Evolutionary conservation across 257 asterid species (phyloP), one percentile per base, ranked within the genome.

Genomic region (Solanum virginianum): DNA sequence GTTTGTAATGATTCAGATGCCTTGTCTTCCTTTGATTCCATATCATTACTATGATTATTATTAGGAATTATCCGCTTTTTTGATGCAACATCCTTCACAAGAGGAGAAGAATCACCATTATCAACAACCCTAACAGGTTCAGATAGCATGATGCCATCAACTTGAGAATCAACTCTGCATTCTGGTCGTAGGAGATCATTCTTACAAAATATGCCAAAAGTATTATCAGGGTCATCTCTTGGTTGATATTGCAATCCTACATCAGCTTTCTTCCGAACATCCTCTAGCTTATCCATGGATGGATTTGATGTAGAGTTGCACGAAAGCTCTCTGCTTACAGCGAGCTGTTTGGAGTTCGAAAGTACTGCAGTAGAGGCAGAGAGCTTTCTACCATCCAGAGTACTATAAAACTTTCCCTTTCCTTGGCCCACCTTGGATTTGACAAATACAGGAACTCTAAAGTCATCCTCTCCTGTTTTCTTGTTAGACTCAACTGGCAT

Each of bases 381-480:
- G 36, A 82, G 69, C 72, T 87, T 90, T 74, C 87, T 89, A 18
- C 24, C 69, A 72, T 82, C 84, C 22, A 66, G 16, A 14, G 53
- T 80, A 70, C 80, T 77, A 36, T 83, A 51, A 41, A 11, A 41
- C 32, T 85, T 86, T 60, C 87, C 87, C 86, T 43, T 47, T 77
- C 91, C 92, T 84, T 79, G 93, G 85, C 66, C 87, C 62, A 70
- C 83, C 83, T 47, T 85, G 20, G 92, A 86, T 41, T 89, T 89
- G 57, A 86, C 29, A 82, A 93, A 90, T 55, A 91, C 86, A 32
- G 99, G 99, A 87, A 95, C 98, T 60, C 89, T 89, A 68, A 91
- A 93, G 81, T 95, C 98, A 88, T 93, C 98, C 66, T 94, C 97
- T 49, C 90, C 93, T 41, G 55, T 82, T 56, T 85, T 91, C 88